Evolutionary conservation across 2,329 filamentous ascomycete species (phyloP).

Genomic region (Cadophora gregata): DNA sequence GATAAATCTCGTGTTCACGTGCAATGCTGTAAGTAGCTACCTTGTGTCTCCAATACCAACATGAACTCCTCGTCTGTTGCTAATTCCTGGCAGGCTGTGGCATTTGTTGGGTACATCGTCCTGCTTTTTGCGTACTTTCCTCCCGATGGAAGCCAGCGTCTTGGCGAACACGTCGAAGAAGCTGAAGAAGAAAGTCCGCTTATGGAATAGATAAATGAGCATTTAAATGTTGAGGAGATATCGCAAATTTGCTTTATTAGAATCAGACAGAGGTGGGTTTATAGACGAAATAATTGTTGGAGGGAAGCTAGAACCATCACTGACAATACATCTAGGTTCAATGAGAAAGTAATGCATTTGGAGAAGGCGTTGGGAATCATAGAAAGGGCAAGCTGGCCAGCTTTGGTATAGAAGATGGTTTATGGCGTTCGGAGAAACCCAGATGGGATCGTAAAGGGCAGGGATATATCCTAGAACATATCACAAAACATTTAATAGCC

Average conservation of each 20-base stretch:
- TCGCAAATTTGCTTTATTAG: not conserved
- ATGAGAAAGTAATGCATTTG: not conserved
- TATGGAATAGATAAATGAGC: not conserved
- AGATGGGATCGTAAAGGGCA: not conserved
- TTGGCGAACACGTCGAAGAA: conserved; percentile 9
- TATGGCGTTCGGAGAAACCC: not conserved
- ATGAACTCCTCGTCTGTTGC: not conserved
- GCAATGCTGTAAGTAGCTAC: conserved; percentile 61
- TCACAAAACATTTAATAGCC: too few relatives aligned
- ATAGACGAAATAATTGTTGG: not conserved
- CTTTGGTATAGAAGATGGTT: not conserved
- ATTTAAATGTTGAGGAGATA: not conserved
- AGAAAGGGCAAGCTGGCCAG: not conserved
- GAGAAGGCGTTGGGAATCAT: not conserved
- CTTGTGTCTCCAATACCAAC: not conserved
- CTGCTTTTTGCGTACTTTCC: conserved; percentile 54
- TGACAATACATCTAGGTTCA: not conserved
- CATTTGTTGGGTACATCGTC: conserved; percentile 56
- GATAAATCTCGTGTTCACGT: conserved; percentile 68
- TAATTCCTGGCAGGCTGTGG: conserved; percentile 52
- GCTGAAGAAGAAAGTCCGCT: not conserved
- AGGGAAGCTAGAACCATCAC: not conserved
- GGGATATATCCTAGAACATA: too few relatives aligned
- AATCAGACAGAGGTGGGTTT: not conserved
- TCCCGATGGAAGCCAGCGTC: conserved; percentile 46